phyloP scores from a whole-genome alignment of 169 alveolate species.

The Theileria orientalis region DNA sequence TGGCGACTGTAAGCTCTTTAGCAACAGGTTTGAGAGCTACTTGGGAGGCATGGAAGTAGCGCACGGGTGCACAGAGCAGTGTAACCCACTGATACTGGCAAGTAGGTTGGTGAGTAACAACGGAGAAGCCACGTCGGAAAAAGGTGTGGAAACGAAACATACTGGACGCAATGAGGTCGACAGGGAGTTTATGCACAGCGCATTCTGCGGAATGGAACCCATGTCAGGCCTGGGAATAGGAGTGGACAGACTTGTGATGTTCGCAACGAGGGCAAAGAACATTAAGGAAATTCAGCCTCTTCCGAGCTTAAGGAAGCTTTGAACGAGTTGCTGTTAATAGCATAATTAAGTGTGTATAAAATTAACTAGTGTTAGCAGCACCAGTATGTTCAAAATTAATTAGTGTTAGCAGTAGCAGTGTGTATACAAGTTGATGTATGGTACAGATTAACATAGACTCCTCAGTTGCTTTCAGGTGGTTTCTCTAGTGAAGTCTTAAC shows the following conservation, averaged over 20 bases:
- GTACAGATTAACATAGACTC: not conserved
- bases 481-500: not conserved
- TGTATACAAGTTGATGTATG: too few relatives aligned
- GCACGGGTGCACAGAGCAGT: slow-evolving; percentile 98
- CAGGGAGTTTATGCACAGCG: slow-evolving; percentile 88
- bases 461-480: not conserved
- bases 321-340: too few relatives aligned
- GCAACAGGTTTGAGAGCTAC: slow-evolving; percentile 97
- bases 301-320: slow-evolving; percentile 31
- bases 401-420: too few relatives aligned
- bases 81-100: slow-evolving; percentile 95
- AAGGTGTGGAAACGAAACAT: slow-evolving; percentile 87
- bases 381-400: too few relatives aligned
- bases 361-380: too few relatives aligned
- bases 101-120: slow-evolving; percentile 65
- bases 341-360: too few relatives aligned
- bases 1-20: slow-evolving; percentile 81
- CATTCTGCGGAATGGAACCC: slow-evolving; percentile 94
- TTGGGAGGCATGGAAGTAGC: slow-evolving; percentile 94
- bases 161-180: too few relatives aligned
- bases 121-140: slow-evolving; percentile 71
- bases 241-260: slow-evolving; percentile 93
- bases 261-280: slow-evolving; percentile 85
- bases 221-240: slow-evolving; percentile 97
- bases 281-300: slow-evolving; percentile 75